Base-by-base conservation (phyloP, 75 land plant species). In the Selaginella moellendorffii region DNA sequence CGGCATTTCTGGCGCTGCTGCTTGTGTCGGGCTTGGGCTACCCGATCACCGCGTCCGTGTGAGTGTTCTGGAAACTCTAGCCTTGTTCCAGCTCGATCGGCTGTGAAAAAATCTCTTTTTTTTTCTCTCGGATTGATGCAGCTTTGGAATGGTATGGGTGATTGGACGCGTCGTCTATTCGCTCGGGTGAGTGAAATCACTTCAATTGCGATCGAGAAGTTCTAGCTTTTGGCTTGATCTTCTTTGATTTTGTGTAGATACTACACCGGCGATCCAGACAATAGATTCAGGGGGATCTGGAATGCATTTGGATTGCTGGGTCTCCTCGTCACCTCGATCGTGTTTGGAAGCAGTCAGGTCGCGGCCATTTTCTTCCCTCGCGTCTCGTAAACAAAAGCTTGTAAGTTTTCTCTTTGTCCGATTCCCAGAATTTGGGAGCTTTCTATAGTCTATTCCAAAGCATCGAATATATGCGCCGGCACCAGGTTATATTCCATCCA, bases 211-310 rank as follows among this genome's bases (percentile, higher is more conserved):
- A 19, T 26, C 18, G 24, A 12, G 2, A 31, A 36, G 25, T 36
- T 53, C 64, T 31, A 28, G 14, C 30, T 24, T 9, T 18, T 27
- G 31, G 17, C 14, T 54, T 1, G 29, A 21, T 27, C 21, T 24
- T 67, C n/a, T 5, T 59, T 59, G 19, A 31, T 29, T 5, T 20
- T 31, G 17, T 30, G 63, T 64, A 75, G 77, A 2, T 75, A 75
- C 28, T 75, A 75, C 64, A 65, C 77, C 46, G 77, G 77, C 31
- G 74, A 75, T 28, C 77, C 77, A n/a, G 14, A 24, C 0, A 69
- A 75, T 28, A 70, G 77, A 30, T 27, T 62, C 30, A 75, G 56
- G 66, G 77, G 77, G 19, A 29, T 26, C 20, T 75, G 65, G 42
- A 36, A 66, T 51, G 31, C 9, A 24, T 31, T 70, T 61, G 72